Conservation (phyloP, 2,329 filamentous ascomycete species). For the Penicillium corylophilum region DNA sequence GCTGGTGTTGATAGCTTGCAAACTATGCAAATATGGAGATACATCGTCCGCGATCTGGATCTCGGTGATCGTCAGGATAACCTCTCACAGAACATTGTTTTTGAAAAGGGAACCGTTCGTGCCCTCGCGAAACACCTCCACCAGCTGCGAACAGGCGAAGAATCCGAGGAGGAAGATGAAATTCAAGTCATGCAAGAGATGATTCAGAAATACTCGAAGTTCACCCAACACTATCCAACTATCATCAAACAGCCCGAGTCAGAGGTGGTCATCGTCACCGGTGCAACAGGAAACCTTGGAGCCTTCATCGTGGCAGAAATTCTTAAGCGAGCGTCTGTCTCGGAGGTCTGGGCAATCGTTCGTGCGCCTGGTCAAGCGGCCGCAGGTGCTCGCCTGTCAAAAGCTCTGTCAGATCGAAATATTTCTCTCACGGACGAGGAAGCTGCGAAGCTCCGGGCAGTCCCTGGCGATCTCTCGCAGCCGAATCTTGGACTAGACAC, state of each 20-base stretch:
- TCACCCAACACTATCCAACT: conserved; percentile 28
- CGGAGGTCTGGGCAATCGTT: conserved; percentile 57
- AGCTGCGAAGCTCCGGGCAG: conserved; percentile 45
- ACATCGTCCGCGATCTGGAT: conserved; percentile 54
- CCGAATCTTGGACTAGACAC: conserved; percentile 50
- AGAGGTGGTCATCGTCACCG: conserved; percentile 54
- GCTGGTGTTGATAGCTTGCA: conserved; percentile 60
- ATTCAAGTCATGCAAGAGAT: conserved; percentile 49
- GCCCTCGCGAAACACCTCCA: conserved; percentile 49
- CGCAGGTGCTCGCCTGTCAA: conserved; percentile 45
- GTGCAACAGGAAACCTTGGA: conserved; percentile 65
- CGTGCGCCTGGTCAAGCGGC: conserved; percentile 44
- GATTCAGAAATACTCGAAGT: conserved; percentile 48
- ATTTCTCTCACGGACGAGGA: conserved; percentile 24
- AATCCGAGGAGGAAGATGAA: conserved; percentile 35
- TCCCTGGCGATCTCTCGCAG: conserved; percentile 50
- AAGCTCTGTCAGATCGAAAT: conserved; percentile 43
- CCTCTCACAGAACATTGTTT: conserved; percentile 59
- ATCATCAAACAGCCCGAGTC: conserved; percentile 25
- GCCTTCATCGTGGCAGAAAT: conserved; percentile 56
- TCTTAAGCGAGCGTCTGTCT: conserved; percentile 34
- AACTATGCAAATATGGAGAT: conserved; percentile 55
- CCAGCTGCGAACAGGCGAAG: conserved; percentile 41
- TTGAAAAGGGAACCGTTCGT: conserved; percentile 54
- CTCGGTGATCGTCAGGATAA: conserved; percentile 41